These are phyloP conservation scores for Austroboletus novae-zelandiae DNA, from an alignment of 1,284 basidiomycete species.

Conservation along the genomic window DNA sequence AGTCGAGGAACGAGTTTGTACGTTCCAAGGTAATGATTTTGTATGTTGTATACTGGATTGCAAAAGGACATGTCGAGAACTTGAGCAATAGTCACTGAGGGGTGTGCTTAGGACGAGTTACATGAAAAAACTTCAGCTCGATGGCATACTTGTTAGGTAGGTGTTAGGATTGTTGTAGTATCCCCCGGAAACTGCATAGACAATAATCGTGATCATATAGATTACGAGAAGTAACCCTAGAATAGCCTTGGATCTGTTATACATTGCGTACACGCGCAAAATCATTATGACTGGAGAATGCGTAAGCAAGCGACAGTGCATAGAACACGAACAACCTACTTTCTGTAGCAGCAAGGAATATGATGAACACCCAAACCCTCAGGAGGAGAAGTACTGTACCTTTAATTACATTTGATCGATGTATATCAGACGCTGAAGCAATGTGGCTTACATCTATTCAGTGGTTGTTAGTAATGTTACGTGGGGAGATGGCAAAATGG, in stretches of 20 bases:
- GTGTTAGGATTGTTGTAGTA: constrained; percentile 12
- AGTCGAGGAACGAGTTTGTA: constrained; percentile 17
- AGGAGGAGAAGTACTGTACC: constrained; percentile 7
- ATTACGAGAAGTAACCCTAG: constrained; percentile 15
- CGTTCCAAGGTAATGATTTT: constrained; percentile 1
- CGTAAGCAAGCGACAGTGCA: neutral
- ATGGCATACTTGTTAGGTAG: constrained; percentile 12
- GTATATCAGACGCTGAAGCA: neutral
- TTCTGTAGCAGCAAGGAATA: constrained; percentile 19
- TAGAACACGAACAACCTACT: constrained; percentile 12
- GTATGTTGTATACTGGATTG: neutral
- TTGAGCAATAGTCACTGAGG: constrained; percentile 10
- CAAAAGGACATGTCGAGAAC: constrained; percentile 21
- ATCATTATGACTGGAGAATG: constrained; percentile 24
- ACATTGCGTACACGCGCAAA: constrained; percentile 25
- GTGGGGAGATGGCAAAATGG: neutral
- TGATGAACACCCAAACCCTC: constrained; percentile 1
- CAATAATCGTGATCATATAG: constrained; percentile 8
- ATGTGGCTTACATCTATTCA: constrained; percentile 17
- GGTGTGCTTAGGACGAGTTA: neutral
- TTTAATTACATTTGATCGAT: neutral
- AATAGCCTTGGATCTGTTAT: constrained; percentile 16
- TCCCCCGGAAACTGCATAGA: constrained; percentile 3
- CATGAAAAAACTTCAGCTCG: neutral
- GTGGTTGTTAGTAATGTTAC: neutral